Evolutionary conservation across 2,329 filamentous ascomycete genomes (phyloP), one percentile per base, ranked within the genome.

Genomic region (Albophoma yamanashiensis): DNA sequence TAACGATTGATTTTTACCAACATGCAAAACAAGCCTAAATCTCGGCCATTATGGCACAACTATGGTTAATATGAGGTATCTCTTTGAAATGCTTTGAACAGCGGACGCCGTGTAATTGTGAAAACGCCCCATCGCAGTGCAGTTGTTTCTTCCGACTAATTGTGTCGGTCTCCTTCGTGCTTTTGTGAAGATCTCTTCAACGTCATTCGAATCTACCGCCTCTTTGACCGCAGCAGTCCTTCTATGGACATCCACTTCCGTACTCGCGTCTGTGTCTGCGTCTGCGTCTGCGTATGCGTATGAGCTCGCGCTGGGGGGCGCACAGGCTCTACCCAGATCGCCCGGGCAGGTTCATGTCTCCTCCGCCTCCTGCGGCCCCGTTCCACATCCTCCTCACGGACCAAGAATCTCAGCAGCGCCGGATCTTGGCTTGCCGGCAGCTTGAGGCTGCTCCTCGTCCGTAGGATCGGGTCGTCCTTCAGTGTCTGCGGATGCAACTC

Each of bases 401-500:
- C 60, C 52, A 74, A 64, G 43, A 70, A 68, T 22, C 62, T 69
- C 63, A 73, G 68, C 12, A 76, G 68, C 8, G 62, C 64, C 4
- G 64, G 66, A 42, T 78, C 73, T 61, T 78, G 76, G 45, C 75
- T 78, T 6, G 76, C 75, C 9, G 76, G 76, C 38, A 72, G 58
- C 14, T 65, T 67, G 1, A 64, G 59, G 22, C 69, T 67, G 43
- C 62, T 69, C 27, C 66, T 66, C 0, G 65, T 66, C 40, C 67
- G 66, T 20, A 78, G 50, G 20, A 77, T 69, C 0, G 74, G 73
- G 38, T 78, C 76, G 27, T 76, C 71, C 58, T 70, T 72, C 5
- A 69, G 64, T 11, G 76, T 77, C n/a, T 69, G 67, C 0, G 75
- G 74, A 55, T 78, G 75, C 25, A 78, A 68, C 62, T 78, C 75